Conservation (phyloP, 2,329 filamentous ascomycete species). For the Neobulgaria alba region DNA sequence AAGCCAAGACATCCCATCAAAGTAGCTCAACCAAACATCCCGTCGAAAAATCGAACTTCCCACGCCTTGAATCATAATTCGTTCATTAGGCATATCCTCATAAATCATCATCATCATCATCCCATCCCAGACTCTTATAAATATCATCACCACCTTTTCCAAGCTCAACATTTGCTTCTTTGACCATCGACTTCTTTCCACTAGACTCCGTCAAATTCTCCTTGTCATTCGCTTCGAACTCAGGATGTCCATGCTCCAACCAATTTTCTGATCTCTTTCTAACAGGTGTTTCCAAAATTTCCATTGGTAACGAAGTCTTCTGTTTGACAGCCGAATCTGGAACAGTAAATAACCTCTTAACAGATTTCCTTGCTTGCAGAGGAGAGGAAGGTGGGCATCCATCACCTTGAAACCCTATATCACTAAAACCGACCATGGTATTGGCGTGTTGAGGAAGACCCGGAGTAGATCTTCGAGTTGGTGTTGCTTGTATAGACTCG, state of each 20-base stretch:
- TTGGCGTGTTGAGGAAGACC: constrained; percentile 2
- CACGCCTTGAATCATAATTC: too few species aligned
- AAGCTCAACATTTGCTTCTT: too few species aligned
- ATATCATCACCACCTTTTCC: constrained; percentile 23
- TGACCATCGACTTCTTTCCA: neutral
- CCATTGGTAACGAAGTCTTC: constrained; percentile 4
- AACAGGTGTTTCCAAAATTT: constrained; percentile 22
- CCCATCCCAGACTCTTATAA: constrained; percentile 31
- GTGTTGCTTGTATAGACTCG: constrained; percentile 24
- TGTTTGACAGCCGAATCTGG: constrained; percentile 18
- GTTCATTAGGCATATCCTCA: too few species aligned
- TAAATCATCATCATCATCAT: constrained; percentile 25
- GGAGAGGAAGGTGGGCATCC: constrained; percentile 20
- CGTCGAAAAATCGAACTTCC: too few species aligned
- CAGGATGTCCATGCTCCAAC: constrained; percentile 16
- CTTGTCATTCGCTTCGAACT: constrained; percentile 11
- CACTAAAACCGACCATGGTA: too few species aligned
- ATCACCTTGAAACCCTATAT: neutral
- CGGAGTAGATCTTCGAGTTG: constrained; percentile 17
- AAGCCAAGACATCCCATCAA: too few species aligned
- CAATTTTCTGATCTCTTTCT: constrained; percentile 13
- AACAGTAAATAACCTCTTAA: constrained; percentile 20
- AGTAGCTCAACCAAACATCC: too few species aligned
- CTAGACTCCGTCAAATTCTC: constrained; percentile 12
- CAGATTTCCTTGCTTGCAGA: constrained; percentile 21